A percentile compares a stretch with the other conserved stretches of the same genome.
Conservation (phyloP, 441 rosid genomes). For the Bruguiera hainesii region DNA sequence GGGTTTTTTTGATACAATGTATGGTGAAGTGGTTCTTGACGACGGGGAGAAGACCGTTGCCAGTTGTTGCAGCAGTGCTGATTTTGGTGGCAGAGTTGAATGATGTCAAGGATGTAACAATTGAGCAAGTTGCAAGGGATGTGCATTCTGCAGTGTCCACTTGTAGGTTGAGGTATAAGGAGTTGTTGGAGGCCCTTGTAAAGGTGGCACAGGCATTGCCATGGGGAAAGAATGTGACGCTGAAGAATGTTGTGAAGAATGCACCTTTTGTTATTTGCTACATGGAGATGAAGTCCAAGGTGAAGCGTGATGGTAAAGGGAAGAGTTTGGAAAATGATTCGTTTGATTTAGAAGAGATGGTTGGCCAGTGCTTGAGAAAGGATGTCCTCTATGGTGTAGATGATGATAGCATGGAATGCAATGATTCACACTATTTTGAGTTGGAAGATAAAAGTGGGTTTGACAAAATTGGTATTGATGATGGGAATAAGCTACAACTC, state of each 20-base stretch:
- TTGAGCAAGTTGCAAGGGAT: slow-evolving; percentile 53
- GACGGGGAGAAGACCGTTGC: slow-evolving; percentile 72
- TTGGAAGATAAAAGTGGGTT: slow-evolving; percentile 23
- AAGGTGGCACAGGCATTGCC: slow-evolving; percentile 72
- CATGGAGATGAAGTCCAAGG: slow-evolving; percentile 74
- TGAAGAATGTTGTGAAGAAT: slow-evolving; percentile 67
- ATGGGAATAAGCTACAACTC: slow-evolving; percentile 32
- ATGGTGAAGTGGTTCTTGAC: slow-evolving; percentile 72
- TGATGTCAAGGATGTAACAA: slow-evolving; percentile 39
- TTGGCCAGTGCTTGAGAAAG: slow-evolving; percentile 53
- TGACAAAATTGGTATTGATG: slow-evolving; percentile 9
- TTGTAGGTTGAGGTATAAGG: slow-evolving; percentile 52
- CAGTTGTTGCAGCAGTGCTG: slow-evolving; percentile 69
- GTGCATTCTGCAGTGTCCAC: slow-evolving; percentile 40
- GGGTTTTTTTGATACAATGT: slow-evolving; percentile 72
- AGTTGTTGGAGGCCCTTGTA: slow-evolving; percentile 61
- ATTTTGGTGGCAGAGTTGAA: slow-evolving; percentile 61
- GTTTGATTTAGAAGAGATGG: slow-evolving; percentile 44
- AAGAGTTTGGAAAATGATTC: slow-evolving; percentile 13
- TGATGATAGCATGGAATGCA: slow-evolving; percentile 15
- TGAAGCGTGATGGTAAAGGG: slow-evolving; percentile 23
- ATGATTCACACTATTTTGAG: slow-evolving; percentile 36
- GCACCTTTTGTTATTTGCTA: slow-evolving; percentile 55
- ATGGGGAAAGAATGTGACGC: slow-evolving; percentile 74
- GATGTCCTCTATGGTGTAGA: slow-evolving; percentile 32